Conservation (phyloP, 768 basidiomycete genomes). For the Mycena venus region DNA sequence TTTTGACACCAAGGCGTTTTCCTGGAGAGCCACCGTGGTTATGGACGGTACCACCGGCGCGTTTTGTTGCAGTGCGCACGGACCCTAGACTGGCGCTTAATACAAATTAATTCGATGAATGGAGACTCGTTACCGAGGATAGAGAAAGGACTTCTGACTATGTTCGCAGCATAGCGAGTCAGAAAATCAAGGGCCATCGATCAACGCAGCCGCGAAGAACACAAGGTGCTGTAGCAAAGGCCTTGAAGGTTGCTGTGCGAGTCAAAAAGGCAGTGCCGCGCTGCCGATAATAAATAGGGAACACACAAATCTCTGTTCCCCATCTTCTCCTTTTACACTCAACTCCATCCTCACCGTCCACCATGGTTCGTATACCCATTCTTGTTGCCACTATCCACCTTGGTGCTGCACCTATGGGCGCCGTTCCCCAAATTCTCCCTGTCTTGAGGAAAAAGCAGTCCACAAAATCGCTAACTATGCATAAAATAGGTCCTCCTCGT, state of each 20-base stretch:
- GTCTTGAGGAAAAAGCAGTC: too few species aligned
- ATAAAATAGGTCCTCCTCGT: constrained; percentile 66
- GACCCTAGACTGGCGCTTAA: constrained; percentile 60
- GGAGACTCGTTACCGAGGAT: constrained; percentile 49
- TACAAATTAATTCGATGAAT: neutral
- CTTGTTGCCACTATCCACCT: too few species aligned
- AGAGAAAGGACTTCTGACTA: constrained; percentile 63
- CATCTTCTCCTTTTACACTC: neutral
- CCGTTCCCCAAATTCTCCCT: too few species aligned
- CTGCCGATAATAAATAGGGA: neutral
- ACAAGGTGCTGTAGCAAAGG: neutral
- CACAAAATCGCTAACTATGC: neutral
- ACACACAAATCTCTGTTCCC: neutral
- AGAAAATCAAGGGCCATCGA: neutral
- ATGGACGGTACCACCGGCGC: constrained; percentile 93
- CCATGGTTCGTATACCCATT: neutral
- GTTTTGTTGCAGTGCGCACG: constrained; percentile 94
- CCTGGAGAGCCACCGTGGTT: constrained; percentile 96
- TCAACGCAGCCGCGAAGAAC: neutral
- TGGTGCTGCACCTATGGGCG: too few species aligned
- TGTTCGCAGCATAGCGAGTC: constrained; percentile 46
- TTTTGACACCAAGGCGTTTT: constrained; percentile 94
- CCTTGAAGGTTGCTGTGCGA: constrained; percentile 38
- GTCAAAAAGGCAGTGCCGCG: constrained; percentile 65
- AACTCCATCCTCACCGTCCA: neutral